Base-by-base conservation (phyloP, 306 rosid genomes). In the Quercus parvula region DNA sequence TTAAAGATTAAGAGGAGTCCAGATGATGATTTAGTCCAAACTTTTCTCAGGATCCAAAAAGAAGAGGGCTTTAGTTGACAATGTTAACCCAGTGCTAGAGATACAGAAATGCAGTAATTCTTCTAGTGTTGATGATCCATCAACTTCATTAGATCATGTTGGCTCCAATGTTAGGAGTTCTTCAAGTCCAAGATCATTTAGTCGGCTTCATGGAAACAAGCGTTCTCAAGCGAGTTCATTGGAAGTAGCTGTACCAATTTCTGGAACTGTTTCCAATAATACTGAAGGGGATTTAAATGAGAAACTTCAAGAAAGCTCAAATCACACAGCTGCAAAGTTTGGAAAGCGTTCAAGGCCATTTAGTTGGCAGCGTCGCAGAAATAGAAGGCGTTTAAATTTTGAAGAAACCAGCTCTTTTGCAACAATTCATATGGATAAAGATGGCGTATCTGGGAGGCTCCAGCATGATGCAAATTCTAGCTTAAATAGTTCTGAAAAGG, bases 281-380 rank as follows among this genome's bases (percentile, higher is more conserved):
- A 17, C 28, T 30, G 77, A 84, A 35, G 67, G 64, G 10, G 86
- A 75, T 63, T 81, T 67, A 57, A 79, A 82, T 67, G 80, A 74
- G 74, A 75, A 70, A 52, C 82, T 46, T n/a, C 19, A 75, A 70
- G 46, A 81, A 78, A 77, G 72, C 74, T 78, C 66, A 28, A 81
- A 67, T 82, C 71, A 67, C 80, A 55, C 66, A 75, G 35, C 81
- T 55, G 68, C 82, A 78, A 78, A 15, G 77, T 83, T 64, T 46
- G 75, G 86, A 76, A 94, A 92, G 88, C 89, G 81, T 56, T 70
- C 84, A 70, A 92, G 98, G 85, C 95, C 91, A 44, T 88, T 81
- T 84, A 64, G 89, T 28, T 92, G 94, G 97, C 96, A 91, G 82
- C 91, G 97, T 46, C 70, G n/a, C 69, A 87, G 83, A 87, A 87